A percentile compares a stretch with the other conserved stretches of the same genome.
These are phyloP conservation scores for Opeltia flavorubescens DNA, from an alignment of 495 filamentous ascomycete species.

Conservation along the genomic window DNA sequence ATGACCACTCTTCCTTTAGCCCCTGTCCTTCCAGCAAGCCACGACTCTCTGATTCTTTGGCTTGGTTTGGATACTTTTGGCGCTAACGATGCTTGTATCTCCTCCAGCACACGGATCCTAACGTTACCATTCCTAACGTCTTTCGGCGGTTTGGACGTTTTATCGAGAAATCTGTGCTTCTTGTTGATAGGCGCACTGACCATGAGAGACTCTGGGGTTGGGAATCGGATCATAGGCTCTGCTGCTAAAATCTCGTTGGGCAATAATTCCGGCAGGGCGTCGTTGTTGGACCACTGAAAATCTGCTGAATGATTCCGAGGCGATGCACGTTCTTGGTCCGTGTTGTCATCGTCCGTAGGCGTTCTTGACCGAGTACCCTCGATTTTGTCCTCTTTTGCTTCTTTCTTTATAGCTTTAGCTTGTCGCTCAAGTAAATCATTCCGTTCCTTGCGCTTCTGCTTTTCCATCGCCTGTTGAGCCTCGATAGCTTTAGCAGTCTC, in stretches of 20 bases:
- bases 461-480: slow-evolving; percentile 34
- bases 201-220: slow-evolving; percentile 24
- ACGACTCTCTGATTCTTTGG: slow-evolving; percentile 31
- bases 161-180: slow-evolving; percentile 38
- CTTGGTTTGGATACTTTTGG: slow-evolving; percentile 36
- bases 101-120: slow-evolving; percentile 37
- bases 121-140: slow-evolving; percentile 38
- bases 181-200: slow-evolving; percentile 18
- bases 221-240: slow-evolving; percentile 26
- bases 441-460: slow-evolving; percentile 13
- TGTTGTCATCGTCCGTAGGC: slow-evolving; percentile 12
- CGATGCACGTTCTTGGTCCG: not conserved
- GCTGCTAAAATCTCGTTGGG: slow-evolving; percentile 39
- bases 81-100: slow-evolving; percentile 26
- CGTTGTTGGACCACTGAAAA: not conserved
- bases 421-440: not conserved
- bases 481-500: slow-evolving; percentile 6
- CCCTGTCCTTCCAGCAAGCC: slow-evolving; percentile 28
- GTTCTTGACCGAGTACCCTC: slow-evolving; percentile 19
- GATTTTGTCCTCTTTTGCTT: slow-evolving; percentile 24
- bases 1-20: slow-evolving; percentile 10
- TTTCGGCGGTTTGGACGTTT: slow-evolving; percentile 36
- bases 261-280: slow-evolving; percentile 32
- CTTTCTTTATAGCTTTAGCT: slow-evolving; percentile 13
- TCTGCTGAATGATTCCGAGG: slow-evolving; percentile 3